Evolutionary conservation across 441 rosid genomes (phyloP).

Genomic region (Adansonia madagascariensis): DNA sequence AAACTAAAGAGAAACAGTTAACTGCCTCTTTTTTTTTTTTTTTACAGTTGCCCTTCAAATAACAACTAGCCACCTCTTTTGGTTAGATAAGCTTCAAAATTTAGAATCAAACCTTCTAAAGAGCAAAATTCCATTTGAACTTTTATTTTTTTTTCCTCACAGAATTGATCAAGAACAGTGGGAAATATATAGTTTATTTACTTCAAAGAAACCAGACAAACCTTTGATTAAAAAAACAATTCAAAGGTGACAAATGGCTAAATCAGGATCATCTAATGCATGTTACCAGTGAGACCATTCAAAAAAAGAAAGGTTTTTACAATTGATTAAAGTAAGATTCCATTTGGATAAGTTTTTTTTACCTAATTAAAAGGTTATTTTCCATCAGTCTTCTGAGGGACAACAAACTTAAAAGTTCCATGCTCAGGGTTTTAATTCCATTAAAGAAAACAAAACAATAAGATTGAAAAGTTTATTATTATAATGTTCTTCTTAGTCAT

Average conservation of each 20-base stretch:
- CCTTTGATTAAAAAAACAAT: neutral
- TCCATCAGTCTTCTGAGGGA: slow-evolving; percentile 3
- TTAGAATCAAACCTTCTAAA: neutral
- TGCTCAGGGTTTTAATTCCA: slow-evolving; percentile 3
- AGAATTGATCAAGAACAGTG: neutral
- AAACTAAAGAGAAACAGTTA: slow-evolving; percentile 8
- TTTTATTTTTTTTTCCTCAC: neutral
- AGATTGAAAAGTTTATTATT: neutral
- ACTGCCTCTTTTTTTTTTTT: neutral
- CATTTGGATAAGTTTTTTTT: slow-evolving; percentile 16
- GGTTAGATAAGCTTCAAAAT: neutral
- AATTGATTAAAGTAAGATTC: slow-evolving; percentile 18
- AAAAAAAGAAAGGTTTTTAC: neutral
- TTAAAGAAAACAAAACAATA: neutral
- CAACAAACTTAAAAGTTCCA: slow-evolving; percentile 3
- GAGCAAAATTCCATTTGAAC: slow-evolving; percentile 2
- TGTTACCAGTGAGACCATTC: slow-evolving; percentile 22
- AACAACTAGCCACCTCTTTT: slow-evolving; percentile 10
- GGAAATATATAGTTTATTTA: neutral
- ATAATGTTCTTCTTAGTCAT: neutral
- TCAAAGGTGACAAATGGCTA: neutral
- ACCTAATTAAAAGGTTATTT: slow-evolving; percentile 16
- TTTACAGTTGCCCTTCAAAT: neutral
- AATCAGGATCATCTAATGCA: slow-evolving; percentile 29
- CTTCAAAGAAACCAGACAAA: slow-evolving; percentile 14